Conservation (phyloP, 345 rosid genomes). For the Boechera stricta region DNA sequence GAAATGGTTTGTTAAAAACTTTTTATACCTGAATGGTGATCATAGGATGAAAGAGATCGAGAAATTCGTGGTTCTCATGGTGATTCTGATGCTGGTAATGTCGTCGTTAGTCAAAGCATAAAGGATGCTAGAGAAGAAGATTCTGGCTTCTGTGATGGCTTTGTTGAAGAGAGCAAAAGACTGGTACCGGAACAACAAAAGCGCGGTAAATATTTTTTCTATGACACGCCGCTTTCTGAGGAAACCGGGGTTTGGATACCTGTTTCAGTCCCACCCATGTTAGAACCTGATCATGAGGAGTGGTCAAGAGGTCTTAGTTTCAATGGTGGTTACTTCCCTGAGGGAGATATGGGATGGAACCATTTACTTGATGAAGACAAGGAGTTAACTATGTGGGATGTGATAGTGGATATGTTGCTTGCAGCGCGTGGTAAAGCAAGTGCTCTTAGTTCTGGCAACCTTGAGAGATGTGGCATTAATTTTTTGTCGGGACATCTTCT, state of each 20-base stretch:
- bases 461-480: conserved; percentile 54
- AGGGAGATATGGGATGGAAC: conserved; percentile 88
- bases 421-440: conserved; percentile 86
- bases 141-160: conserved; percentile 14
- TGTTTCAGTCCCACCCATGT: conserved; percentile 93
- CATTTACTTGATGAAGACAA: conserved; percentile 62
- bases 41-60: conserved; percentile 36
- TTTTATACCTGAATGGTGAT: conserved; percentile 24
- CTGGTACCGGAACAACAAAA: conserved; percentile 38
- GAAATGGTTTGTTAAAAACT: conserved; percentile 2
- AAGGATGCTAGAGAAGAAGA: conserved; percentile 26
- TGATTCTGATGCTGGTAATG: conserved; percentile 32
- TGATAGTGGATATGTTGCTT: conserved; percentile 77
- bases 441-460: conserved; percentile 70
- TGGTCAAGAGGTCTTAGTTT: conserved; percentile 65
- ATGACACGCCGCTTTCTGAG: conserved; percentile 76
- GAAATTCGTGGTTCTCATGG: conserved; percentile 4
- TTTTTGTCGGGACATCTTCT: conserved; percentile 72
- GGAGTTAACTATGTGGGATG: conserved; percentile 98
- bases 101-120: conserved; percentile 3
- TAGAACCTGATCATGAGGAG: conserved; percentile 67
- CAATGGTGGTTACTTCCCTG: conserved; percentile 90
- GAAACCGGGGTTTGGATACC: conserved; percentile 98
- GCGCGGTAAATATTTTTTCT: conserved; percentile 76
- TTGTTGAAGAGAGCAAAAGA: conserved; percentile 28